phyloP scores from a whole-genome alignment of 345 rosid species.

The Jatropha curcas region DNA sequence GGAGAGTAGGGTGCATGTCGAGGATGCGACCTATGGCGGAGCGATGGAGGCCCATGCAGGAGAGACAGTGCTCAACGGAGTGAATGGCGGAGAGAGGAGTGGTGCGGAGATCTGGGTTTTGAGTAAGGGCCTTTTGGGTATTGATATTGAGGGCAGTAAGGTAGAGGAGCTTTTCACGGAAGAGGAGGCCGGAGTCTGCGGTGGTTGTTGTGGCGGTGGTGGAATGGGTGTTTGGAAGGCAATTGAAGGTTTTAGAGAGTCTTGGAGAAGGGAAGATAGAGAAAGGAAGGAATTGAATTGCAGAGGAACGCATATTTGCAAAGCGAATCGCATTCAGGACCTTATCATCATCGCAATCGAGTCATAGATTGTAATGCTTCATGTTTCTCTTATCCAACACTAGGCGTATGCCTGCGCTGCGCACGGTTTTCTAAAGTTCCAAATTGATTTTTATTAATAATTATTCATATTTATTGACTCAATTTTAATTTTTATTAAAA shows the following conservation, averaged over 20 bases:
- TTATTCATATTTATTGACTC: too few species aligned
- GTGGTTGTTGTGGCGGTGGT: constrained; percentile 7
- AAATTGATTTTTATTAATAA: too few species aligned
- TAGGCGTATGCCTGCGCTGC: too few species aligned
- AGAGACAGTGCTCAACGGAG: constrained; percentile 59
- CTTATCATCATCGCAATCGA: too few species aligned
- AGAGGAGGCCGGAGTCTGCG: constrained; percentile 60
- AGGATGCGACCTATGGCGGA: constrained; percentile 68
- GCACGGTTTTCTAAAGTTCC: too few species aligned
- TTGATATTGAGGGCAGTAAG: constrained; percentile 63
- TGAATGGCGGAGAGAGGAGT: constrained; percentile 67
- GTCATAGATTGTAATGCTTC: too few species aligned
- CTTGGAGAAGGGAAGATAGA: neutral
- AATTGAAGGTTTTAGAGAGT: neutral
- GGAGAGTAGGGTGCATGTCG: constrained; percentile 72
- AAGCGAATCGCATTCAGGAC: too few species aligned
- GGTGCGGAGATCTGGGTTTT: constrained; percentile 75
- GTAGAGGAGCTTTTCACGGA: constrained; percentile 69
- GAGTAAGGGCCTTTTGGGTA: constrained; percentile 62
- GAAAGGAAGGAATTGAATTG: neutral
- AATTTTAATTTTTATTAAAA: too few species aligned
- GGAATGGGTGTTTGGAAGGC: neutral
- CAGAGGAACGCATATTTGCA: neutral
- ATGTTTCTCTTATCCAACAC: too few species aligned
- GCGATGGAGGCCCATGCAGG: constrained; percentile 63